Evolutionary conservation across 495 filamentous ascomycete genomes (phyloP).

Genomic region (Friedmanniomyces simplex): DNA sequence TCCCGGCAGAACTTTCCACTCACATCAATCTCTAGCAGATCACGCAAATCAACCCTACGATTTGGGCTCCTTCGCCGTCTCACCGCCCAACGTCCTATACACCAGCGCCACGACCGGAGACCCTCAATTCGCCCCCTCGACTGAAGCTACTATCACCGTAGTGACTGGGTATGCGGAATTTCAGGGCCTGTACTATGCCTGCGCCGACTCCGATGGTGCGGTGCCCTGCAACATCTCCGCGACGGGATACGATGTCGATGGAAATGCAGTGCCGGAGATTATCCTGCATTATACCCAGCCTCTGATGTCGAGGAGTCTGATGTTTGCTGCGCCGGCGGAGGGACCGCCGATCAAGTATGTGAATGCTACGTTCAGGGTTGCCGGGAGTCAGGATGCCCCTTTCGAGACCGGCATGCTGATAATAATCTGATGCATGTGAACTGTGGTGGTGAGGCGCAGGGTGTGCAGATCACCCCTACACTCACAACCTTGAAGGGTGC

Average conservation of each 20-base stretch:
- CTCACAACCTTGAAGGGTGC: not conserved
- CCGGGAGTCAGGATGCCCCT: not conserved
- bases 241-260: not conserved
- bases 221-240: not conserved
- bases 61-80: too few relatives aligned
- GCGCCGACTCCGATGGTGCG: not conserved
- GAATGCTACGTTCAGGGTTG: not conserved
- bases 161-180: not conserved
- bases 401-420: not conserved
- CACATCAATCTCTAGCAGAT: not conserved
- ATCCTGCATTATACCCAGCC: not conserved
- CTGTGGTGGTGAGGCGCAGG: not conserved
- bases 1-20: not conserved
- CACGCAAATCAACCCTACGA: too few relatives aligned
- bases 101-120: not conserved
- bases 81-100: not conserved
- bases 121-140: not conserved
- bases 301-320: not conserved
- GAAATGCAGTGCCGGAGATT: not conserved
- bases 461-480: not conserved
- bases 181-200: not conserved
- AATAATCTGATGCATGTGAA: not conserved
- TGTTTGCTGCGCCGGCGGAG: not conserved
- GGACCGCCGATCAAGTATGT: not conserved
- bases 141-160: not conserved